Evolutionary conservation across 306 rosid genomes (phyloP), one percentile per base, ranked within the genome.

Genomic region (Carpinus fangiana): DNA sequence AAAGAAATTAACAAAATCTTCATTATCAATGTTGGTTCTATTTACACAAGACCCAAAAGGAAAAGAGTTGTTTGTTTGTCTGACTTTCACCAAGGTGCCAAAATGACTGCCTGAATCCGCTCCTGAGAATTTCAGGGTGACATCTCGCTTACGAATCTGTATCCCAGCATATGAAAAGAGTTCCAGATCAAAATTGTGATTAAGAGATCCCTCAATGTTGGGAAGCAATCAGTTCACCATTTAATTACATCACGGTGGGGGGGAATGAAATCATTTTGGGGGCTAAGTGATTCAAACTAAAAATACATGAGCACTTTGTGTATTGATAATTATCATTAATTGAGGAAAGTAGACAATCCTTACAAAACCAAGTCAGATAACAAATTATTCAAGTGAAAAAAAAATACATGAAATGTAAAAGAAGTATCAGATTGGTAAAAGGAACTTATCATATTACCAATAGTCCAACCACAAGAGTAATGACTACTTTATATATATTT

Each of bases 101-200:
- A 26, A 23, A 16, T 64, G 28, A 74, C 82, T 60, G 45, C 81
- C 53, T 1, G 88, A 59, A 68, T 87, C 87, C 21, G 69, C 45
- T 48, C 98, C 97, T 7, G 90, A 86, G 85, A 96, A 93, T 73
- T 96, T 91, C 43, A 96, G 81, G 73, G 83, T 70, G 55, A 93
- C 87, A 79, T 96, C 93, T 2, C 93, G 91, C 92, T 89, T 93
- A 31, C 97, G 97, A 54, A 91, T 80, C 99, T 96, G 90, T 76
- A 86, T 28, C 56, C 56, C 48, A 83, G 50, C 62, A 52, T 78
- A 65, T 60, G 50, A 53, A 31, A 64, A 38, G 75, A 61, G 21
- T n/a, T 77, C 75, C 10, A 72, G 73, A 67, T 79, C 43, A 75
- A 76, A 54, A 66, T 75, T 56, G 10, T 18, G 21, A 23, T 41